A percentile compares a stretch with the other conserved stretches of the same genome.
Conservation (phyloP, 2,329 filamentous ascomycete species). For the Didymella arachidicola region DNA sequence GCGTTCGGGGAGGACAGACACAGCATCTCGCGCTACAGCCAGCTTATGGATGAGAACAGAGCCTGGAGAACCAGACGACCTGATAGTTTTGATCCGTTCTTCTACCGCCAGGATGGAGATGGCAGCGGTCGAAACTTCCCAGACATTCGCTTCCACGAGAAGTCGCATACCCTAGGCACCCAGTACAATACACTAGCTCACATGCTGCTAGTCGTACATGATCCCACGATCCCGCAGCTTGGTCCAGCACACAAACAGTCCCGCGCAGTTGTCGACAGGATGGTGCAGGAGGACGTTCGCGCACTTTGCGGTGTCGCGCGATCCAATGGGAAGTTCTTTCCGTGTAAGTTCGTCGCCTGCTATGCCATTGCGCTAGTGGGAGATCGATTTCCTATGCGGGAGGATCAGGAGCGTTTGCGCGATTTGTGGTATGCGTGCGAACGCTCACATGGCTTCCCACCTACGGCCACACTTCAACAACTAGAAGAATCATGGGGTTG, state of each 20-base stretch:
- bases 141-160: constrained; percentile 47
- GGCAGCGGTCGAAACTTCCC: constrained; percentile 46
- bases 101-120: constrained; percentile 43
- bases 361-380: constrained; percentile 47
- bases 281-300: constrained; percentile 47
- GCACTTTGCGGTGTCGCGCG: constrained; percentile 46
- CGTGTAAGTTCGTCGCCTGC: constrained; percentile 48
- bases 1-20: constrained; percentile 47
- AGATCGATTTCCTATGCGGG: constrained; percentile 42
- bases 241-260: constrained; percentile 46
- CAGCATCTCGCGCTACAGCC: constrained; percentile 38
- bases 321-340: constrained; percentile 46
- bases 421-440: constrained; percentile 45
- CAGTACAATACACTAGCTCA: constrained; percentile 49
- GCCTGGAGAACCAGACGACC: constrained; percentile 44
- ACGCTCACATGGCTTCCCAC: constrained; percentile 45
- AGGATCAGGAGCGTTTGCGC: constrained; percentile 44
- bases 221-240: constrained; percentile 49
- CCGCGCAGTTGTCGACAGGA: constrained; percentile 41
- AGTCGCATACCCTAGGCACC: constrained; percentile 45
- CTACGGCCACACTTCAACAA: constrained; percentile 42
- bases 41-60: constrained; percentile 47
- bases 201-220: constrained; percentile 47
- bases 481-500: constrained; percentile 50
- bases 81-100: constrained; percentile 48